Evolutionary conservation across 768 basidiomycete genomes (phyloP), one percentile per base, ranked within the genome.

Genomic region (Brasilioporus rufonigricans): DNA sequence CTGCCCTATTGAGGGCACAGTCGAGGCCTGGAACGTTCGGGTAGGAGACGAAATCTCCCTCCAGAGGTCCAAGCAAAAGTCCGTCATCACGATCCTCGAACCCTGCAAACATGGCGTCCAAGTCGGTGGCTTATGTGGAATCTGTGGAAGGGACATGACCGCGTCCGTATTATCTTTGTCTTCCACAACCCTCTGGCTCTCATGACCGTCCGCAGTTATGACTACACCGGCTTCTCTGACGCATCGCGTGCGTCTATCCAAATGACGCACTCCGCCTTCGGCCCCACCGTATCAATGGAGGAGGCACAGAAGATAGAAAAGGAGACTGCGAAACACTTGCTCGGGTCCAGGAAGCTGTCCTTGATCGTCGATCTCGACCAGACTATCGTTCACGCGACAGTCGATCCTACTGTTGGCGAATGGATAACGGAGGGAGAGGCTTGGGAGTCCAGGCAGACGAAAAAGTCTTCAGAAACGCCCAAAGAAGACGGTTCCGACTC

Each of bases 341-440:
- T 92, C 64, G 78, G 80, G 52, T 76, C 81, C 5, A 81, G 85
- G 50, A 93, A 86, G 69, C 84, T 99, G 31, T 93, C 91, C 32
- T 85, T 99, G 47, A 98, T 99, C 61, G 96, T 99, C 63, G 97
- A 99, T 76, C 82, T 99, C 32, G 97, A 99, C 74, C 97, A 99
- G 71, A 99, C 97, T 13, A 94, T 98, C 68, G 92, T 99, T 4
- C 97, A 99, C 66, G 96, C 97, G 9, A 98, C 96, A 0, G 95
- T 98, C 24, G 97, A 99, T 72, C 96, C 97, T 5, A 98, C 97
- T 0, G 93, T 98, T 2, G 95, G 93, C 31, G 96, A 98, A 69
- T 98, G 97, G 97, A 91, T 97, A 64, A 69, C 80, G 3, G 92
- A 93, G 61, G 91, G 91, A 21, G 84, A 87, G 65, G 81, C 81